A percentile compares a stretch with the other conserved stretches of the same genome.
Evolutionary conservation across 306 rosid species (phyloP).

Genomic region (Crataegus laevigata): DNA sequence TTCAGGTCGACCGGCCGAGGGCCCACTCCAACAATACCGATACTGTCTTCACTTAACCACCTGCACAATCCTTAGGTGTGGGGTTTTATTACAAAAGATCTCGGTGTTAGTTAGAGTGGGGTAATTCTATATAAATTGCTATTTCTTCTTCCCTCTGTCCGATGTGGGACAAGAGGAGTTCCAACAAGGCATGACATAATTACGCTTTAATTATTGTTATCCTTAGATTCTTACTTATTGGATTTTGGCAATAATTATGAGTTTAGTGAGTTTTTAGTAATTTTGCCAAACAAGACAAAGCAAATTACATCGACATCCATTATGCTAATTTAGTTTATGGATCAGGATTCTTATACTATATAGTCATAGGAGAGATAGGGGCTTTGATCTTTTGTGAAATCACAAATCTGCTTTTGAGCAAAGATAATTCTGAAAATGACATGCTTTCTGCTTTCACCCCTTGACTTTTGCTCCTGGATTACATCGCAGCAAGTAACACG

Average conservation of each 20-base stretch:
- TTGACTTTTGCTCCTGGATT: slow-evolving; percentile 7
- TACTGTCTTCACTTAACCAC: no score
- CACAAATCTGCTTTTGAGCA: not conserved
- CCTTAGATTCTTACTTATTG: not conserved
- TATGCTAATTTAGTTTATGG: not conserved
- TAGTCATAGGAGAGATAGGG: not conserved
- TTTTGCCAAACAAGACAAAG: not conserved
- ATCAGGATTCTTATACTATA: not conserved
- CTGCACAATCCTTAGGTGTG: no score
- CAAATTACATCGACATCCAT: not conserved
- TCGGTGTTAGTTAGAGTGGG: no score
- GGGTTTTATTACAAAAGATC: no score
- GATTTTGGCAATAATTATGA: not conserved
- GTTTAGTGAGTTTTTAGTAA: not conserved
- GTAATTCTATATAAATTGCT: no score
- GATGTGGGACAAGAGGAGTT: no score
- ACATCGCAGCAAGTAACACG: not conserved
- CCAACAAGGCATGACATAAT: no score
- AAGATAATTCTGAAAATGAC: slow-evolving; percentile 9
- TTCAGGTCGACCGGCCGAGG: no score
- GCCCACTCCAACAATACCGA: no score
- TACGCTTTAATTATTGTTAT: not conserved
- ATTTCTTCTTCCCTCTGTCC: no score
- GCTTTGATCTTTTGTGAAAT: not conserved
- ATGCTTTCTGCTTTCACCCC: not conserved